phyloP scores from a whole-genome alignment of 2,329 filamentous ascomycete genomes.

The Cadophora malorum region DNA sequence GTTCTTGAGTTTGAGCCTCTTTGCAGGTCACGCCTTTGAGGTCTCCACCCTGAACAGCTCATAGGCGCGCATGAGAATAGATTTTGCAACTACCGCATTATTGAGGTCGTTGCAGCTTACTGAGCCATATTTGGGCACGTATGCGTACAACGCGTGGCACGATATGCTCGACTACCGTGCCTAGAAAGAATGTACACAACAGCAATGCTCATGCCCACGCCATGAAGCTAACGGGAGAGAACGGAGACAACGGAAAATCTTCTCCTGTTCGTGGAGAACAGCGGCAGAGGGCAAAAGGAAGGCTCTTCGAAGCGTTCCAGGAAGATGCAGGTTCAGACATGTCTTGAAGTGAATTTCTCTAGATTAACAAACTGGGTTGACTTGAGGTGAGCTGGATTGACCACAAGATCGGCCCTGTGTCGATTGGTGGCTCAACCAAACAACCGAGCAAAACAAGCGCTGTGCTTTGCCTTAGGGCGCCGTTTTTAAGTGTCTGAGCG shows the following conservation, averaged over 20 bases:
- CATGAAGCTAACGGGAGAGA: background rate
- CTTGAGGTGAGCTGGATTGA: background rate
- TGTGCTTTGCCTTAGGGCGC: background rate
- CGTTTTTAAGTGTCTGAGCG: constrained; percentile 12
- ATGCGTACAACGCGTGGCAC: background rate
- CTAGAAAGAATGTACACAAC: background rate
- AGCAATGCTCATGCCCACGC: background rate
- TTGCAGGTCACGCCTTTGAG: background rate
- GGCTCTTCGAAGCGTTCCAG: background rate
- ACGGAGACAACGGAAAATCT: background rate
- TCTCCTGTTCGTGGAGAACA: background rate
- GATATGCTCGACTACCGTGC: background rate
- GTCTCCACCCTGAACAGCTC: background rate
- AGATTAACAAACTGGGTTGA: background rate
- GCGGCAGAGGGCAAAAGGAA: background rate
- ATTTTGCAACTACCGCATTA: background rate
- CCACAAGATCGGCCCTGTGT: background rate
- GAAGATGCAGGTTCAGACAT: constrained; percentile 9
- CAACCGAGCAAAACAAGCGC: background rate
- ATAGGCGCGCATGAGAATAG: constrained; percentile 4
- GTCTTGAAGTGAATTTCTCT: background rate
- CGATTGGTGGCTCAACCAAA: background rate
- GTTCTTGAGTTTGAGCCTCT: background rate
- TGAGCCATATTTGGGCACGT: background rate
- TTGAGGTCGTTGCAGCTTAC: constrained; percentile 2